phyloP scores from a whole-genome alignment of 129 eudicot species.

The Flaveria robusta region DNA sequence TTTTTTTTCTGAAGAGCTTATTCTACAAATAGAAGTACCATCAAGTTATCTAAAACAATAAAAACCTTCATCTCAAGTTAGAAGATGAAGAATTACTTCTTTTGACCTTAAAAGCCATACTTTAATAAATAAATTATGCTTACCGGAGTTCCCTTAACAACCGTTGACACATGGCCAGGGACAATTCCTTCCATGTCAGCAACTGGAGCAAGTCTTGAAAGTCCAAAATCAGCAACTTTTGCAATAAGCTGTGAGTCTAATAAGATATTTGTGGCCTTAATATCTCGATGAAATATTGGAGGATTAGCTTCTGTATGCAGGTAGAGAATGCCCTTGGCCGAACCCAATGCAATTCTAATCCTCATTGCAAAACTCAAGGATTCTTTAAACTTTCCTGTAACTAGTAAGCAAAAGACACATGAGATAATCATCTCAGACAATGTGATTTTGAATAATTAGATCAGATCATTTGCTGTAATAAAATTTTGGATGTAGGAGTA shows the following conservation, averaged over 20 bases:
- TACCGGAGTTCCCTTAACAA: constrained; percentile 94
- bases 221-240: constrained; percentile 93
- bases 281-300: constrained; percentile 92
- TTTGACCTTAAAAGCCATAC: constrained; percentile 24
- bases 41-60: background rate
- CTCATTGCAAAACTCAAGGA: constrained; percentile 67
- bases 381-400: constrained; percentile 57
- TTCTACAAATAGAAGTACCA: background rate
- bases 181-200: constrained; percentile 65
- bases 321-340: constrained; percentile 86
- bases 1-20: background rate
- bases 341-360: constrained; percentile 62
- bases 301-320: constrained; percentile 91
- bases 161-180: constrained; percentile 85
- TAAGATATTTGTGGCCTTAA: constrained; percentile 81
- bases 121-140: constrained; percentile 14
- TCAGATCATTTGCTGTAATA: background rate
- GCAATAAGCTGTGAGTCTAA: constrained; percentile 62
- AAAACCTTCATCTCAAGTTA: background rate
- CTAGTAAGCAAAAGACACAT: constrained; percentile 12
- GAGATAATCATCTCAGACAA: background rate
- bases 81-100: constrained; percentile 26
- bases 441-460: background rate
- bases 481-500: background rate
- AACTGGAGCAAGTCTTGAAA: constrained; percentile 85